Percentiles rank a stretch among this genome's conserved stretches.
phyloP scores from a whole-genome alignment of 179 eudicot genomes.

The Camellia oleifera region DNA sequence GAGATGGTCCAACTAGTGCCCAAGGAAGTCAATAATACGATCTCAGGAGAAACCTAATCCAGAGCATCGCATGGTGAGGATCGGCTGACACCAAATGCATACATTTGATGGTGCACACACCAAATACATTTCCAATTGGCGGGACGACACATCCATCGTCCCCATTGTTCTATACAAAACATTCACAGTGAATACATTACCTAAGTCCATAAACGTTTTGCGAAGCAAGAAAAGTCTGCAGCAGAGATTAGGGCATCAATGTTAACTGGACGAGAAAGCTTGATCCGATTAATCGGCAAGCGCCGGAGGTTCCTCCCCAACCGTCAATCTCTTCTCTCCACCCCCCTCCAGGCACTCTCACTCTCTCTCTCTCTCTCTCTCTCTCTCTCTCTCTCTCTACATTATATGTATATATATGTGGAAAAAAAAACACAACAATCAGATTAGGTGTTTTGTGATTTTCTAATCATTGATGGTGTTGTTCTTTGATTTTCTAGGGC shows the following conservation, averaged over 20 bases:
- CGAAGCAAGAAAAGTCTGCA: not conserved
- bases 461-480: not conserved
- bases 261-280: constrained; percentile 73
- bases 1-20: no score
- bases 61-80: no score
- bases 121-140: no score
- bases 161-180: no score
- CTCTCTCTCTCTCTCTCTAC: not conserved
- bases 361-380: not conserved
- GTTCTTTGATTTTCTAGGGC: not conserved
- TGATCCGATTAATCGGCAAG: constrained; percentile 65
- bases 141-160: no score
- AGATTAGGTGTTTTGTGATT: not conserved
- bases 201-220: no score
- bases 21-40: no score
- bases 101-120: no score
- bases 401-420: not conserved
- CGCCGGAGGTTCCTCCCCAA: constrained; percentile 41
- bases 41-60: no score
- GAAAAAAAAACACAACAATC: no score
- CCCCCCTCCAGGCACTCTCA: constrained; percentile 19
- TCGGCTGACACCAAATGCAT: no score
- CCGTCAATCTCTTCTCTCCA: constrained; percentile 31
- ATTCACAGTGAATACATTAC: no score
- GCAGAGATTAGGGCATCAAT: constrained; percentile 17